Conservation (phyloP, 83 land plant species). For the Picea engelmannii region DNA sequence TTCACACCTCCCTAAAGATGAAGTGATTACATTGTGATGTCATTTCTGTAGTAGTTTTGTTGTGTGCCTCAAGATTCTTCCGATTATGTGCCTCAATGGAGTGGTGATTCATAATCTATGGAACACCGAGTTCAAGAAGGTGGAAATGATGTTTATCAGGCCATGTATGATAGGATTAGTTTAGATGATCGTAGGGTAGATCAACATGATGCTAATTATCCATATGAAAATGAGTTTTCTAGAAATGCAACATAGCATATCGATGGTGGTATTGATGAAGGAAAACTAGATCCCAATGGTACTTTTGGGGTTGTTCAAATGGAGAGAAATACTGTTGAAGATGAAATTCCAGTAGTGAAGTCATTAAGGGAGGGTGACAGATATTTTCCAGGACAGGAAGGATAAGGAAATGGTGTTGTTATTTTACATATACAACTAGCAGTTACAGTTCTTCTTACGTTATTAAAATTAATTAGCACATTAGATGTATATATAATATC, state of each 20-base stretch:
- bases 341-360: constrained; percentile 11
- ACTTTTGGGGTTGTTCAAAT: constrained; percentile 33
- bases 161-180: background rate
- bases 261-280: constrained; percentile 14
- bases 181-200: background rate
- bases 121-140: constrained; percentile 10
- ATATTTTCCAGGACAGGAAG: background rate
- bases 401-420: no score
- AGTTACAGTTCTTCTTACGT: no score
- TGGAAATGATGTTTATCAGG: background rate
- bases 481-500: no score
- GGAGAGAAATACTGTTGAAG: constrained; percentile 33
- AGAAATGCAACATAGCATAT: background rate
- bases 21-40: no score
- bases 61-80: no score
- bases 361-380: constrained; percentile 9
- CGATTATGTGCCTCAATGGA: background rate
- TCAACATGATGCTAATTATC: background rate
- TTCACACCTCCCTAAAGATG: no score
- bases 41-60: no score
- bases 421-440: no score
- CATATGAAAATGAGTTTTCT: background rate
- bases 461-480: no score
- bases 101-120: background rate
- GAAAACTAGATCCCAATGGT: constrained; percentile 45